Evolutionary conservation across 2,329 filamentous ascomycete genomes (phyloP).

Genomic region (Beauveria pseudobassiana): DNA sequence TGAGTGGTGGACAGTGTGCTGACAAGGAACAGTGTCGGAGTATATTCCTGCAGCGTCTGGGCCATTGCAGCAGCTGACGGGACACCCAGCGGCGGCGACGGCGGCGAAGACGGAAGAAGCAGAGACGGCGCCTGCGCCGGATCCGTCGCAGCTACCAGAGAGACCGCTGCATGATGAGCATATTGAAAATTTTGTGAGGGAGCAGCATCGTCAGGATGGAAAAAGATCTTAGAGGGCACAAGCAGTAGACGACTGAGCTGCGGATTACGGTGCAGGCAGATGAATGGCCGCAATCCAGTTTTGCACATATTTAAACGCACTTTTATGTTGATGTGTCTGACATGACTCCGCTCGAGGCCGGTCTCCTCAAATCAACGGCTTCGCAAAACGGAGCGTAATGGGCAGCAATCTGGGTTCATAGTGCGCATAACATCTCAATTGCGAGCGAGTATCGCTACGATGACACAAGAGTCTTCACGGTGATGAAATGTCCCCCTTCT

Average conservation of each 20-base stretch:
- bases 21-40: slow-evolving; percentile 27
- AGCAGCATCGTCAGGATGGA: slow-evolving; percentile 38
- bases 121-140: neutral
- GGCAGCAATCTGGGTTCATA: too few relatives aligned
- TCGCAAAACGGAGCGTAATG: too few relatives aligned
- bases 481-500: slow-evolving; percentile 46
- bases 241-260: neutral
- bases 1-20: neutral
- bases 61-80: slow-evolving; percentile 30
- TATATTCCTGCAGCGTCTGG: slow-evolving; percentile 36
- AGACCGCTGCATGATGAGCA: slow-evolving; percentile 39
- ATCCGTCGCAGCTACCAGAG: slow-evolving; percentile 30
- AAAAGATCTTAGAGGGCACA: slow-evolving; percentile 18
- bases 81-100: slow-evolving; percentile 14
- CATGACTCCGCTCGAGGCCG: too few relatives aligned
- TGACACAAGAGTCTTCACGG: slow-evolving; percentile 11
- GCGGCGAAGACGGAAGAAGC: slow-evolving; percentile 7
- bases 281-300: too few relatives aligned
- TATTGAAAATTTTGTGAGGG: slow-evolving; percentile 46
- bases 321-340: too few relatives aligned
- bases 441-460: neutral
- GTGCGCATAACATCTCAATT: too few relatives aligned
- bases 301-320: too few relatives aligned
- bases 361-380: too few relatives aligned
- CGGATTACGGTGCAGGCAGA: too few relatives aligned